These are phyloP conservation scores for Solanum arcanum DNA, from an alignment of 257 asterid genomes.

Conservation along the genomic window DNA sequence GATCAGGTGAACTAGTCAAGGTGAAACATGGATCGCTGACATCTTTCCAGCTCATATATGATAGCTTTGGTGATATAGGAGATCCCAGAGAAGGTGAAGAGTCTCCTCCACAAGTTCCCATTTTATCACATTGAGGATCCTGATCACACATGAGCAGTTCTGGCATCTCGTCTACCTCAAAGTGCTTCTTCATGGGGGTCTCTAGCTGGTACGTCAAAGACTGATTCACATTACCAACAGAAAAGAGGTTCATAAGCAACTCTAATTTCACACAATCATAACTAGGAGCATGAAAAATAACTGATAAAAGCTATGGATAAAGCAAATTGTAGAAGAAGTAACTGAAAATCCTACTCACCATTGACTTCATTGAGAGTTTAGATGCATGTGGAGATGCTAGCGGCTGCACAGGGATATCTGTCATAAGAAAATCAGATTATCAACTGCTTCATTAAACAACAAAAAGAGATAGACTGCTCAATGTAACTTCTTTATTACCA, in stretches of 20 bases:
- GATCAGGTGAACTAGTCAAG: constrained; percentile 33
- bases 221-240: not conserved
- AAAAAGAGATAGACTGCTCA: not conserved
- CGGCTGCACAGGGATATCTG: not conserved
- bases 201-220: not conserved
- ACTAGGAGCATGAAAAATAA: not conserved
- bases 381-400: constrained; percentile 15
- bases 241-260: not conserved
- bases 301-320: not conserved
- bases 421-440: not conserved
- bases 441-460: not conserved
- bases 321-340: not conserved
- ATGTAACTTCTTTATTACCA: constrained; percentile 15
- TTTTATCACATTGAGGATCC: constrained; percentile 2
- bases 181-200: constrained; percentile 21
- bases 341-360: constrained; percentile 18
- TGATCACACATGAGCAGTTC: constrained; percentile 7
- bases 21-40: constrained; percentile 21
- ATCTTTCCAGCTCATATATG: constrained; percentile 31
- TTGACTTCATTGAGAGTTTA: constrained; percentile 16
- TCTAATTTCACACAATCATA: not conserved
- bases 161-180: constrained; percentile 42
- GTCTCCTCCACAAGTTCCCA: constrained; percentile 7
- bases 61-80: constrained; percentile 40
- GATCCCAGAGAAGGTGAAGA: constrained; percentile 34